Evolutionary conservation across 164 flowering plant species (phyloP).

Genomic region (Vitis labrusca): DNA sequence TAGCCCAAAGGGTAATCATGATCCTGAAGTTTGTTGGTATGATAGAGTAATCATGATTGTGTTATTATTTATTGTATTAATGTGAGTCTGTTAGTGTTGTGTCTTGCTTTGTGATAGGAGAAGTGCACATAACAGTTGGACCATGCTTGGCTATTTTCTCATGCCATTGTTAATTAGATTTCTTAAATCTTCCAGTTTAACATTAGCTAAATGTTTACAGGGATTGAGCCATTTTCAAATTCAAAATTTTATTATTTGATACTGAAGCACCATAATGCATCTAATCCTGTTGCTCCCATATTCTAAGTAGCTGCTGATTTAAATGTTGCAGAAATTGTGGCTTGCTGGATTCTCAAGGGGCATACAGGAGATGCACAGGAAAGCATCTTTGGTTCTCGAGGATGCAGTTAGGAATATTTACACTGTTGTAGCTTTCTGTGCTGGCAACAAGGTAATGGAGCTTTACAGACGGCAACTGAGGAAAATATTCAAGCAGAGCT

Average conservation of each 20-base stretch:
- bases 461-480: conserved; percentile 75
- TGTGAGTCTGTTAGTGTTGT: too few species aligned
- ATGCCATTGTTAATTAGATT: too few species aligned
- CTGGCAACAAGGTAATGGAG: conserved; percentile 96
- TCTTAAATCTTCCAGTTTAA: too few species aligned
- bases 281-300: background rate
- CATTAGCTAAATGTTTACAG: too few species aligned
- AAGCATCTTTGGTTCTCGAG: conserved; percentile 94
- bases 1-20: too few species aligned
- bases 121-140: too few species aligned
- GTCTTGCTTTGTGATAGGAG: too few species aligned
- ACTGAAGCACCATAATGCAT: background rate
- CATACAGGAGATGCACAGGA: conserved; percentile 96
- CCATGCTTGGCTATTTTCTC: too few species aligned
- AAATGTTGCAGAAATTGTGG: conserved; percentile 83
- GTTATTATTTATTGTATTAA: too few species aligned
- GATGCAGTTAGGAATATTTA: conserved; percentile 98
- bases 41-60: too few species aligned
- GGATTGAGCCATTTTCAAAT: background rate
- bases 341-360: conserved; percentile 98
- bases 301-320: background rate
- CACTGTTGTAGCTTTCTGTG: conserved; percentile 97
- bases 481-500: conserved; percentile 76
- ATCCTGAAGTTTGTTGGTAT: too few species aligned
- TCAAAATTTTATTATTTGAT: background rate